phyloP scores from a whole-genome alignment of 2,329 filamentous ascomycete genomes.

The Colletotrichum salicis region DNA sequence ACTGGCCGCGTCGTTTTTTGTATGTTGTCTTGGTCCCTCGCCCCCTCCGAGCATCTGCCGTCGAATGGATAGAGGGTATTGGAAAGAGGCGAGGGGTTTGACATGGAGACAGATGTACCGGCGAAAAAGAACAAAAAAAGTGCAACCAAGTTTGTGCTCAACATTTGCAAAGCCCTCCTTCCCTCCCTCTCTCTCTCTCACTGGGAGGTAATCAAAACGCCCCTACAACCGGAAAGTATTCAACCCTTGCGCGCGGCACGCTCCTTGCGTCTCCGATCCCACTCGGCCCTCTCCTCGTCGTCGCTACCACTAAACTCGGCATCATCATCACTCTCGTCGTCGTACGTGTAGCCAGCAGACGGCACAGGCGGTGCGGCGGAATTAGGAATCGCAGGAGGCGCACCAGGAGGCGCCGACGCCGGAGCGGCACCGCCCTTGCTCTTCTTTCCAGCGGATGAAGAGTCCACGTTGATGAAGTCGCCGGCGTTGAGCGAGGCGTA shows the following conservation, averaged over 20 bases:
- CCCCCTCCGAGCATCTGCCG: too few species aligned
- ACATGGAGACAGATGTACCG: neutral
- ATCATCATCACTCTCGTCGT: slow-evolving; percentile 57
- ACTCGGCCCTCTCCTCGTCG: slow-evolving; percentile 71
- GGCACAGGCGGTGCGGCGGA: slow-evolving; percentile 36
- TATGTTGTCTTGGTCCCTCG: neutral
- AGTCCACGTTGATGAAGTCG: slow-evolving; percentile 61
- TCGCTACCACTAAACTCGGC: slow-evolving; percentile 73
- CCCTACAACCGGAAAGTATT: neutral
- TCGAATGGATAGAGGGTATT: neutral
- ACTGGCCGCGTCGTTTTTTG: neutral
- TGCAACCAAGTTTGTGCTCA: neutral
- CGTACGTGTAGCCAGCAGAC: slow-evolving; percentile 35
- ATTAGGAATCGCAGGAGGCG: slow-evolving; percentile 25
- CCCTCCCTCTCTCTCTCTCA: neutral
- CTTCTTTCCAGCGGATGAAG: slow-evolving; percentile 33
- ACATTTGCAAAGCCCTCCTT: neutral
- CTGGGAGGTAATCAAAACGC: neutral
- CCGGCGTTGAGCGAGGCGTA: slow-evolving; percentile 69
- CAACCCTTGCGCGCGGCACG: slow-evolving; percentile 44
- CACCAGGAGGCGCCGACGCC: neutral
- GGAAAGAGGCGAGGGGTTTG: neutral
- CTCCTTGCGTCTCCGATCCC: slow-evolving; percentile 63
- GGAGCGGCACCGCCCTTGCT: neutral
- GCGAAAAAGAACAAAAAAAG: neutral